Conservation (phyloP, 192 early-diverging fungal species). For the Backusella morwellensis region DNA sequence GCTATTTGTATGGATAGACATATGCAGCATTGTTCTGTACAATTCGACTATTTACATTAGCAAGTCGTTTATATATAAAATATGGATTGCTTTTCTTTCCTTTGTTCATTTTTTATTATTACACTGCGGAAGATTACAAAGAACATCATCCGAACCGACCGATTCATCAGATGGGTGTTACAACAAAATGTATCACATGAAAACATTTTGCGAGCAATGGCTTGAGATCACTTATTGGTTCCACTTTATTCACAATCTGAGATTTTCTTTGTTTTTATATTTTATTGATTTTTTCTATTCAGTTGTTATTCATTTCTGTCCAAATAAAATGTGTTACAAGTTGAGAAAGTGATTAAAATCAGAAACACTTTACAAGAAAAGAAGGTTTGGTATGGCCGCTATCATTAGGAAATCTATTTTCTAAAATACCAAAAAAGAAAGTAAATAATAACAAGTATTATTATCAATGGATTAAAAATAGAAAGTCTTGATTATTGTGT, state of each 20-base stretch:
- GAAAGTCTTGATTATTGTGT: neutral
- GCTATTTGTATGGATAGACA: neutral
- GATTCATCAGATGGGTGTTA: constrained; percentile 9
- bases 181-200: constrained; percentile 10
- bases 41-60: neutral
- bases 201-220: neutral
- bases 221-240: neutral
- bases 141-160: constrained; percentile 16
- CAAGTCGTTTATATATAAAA: neutral
- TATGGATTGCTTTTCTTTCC: neutral
- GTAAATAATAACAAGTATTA: neutral
- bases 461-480: neutral
- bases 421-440: neutral
- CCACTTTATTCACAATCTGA: neutral
- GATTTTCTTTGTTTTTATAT: constrained; percentile 3
- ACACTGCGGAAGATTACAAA: constrained; percentile 1
- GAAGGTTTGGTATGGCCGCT: neutral
- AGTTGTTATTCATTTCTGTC: neutral
- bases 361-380: neutral
- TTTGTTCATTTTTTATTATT: neutral
- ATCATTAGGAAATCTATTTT: constrained; percentile 3
- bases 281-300: neutral
- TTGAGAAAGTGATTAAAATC: neutral
- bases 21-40: neutral
- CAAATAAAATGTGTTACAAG: neutral